Percentiles rank a stretch among this genome's conserved stretches.
These are phyloP conservation scores for Xylaria sp. DNA, from an alignment of 2,329 filamentous ascomycete genomes.

Conservation along the genomic window DNA sequence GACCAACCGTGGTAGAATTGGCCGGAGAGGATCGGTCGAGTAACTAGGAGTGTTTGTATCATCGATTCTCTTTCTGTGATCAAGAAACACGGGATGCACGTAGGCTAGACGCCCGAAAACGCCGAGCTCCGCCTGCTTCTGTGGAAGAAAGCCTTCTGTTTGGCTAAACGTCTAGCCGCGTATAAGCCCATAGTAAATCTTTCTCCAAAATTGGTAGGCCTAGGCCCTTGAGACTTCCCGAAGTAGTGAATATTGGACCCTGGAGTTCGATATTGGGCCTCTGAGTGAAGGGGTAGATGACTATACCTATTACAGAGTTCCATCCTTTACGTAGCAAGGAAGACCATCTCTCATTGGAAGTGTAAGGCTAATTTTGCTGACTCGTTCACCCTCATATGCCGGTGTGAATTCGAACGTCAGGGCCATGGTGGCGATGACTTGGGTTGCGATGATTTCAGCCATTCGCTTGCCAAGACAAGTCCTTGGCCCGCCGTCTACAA, in stretches of 20 bases:
- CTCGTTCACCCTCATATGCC: slow-evolving; percentile 53
- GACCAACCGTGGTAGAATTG: not conserved
- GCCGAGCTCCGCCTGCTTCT: not conserved
- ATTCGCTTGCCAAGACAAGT: slow-evolving; percentile 67
- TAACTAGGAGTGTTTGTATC: not conserved
- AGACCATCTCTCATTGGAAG: slow-evolving; percentile 68
- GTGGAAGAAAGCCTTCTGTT: not conserved
- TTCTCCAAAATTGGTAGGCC: not conserved
- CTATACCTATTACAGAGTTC: not conserved
- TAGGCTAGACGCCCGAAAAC: too few relatives aligned
- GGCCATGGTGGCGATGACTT: slow-evolving; percentile 58
- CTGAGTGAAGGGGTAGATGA: not conserved
- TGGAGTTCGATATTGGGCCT: too few relatives aligned
- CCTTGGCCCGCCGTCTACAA: slow-evolving; percentile 57
- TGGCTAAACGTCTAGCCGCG: not conserved
- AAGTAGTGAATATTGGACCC: not conserved
- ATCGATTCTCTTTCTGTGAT: too few relatives aligned
- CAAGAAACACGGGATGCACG: too few relatives aligned
- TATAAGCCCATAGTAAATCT: not conserved
- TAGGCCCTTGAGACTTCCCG: not conserved
- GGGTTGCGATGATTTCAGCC: slow-evolving; percentile 65
- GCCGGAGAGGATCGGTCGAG: not conserved
- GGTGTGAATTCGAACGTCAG: slow-evolving; percentile 57
- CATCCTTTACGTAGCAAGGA: slow-evolving; percentile 49
- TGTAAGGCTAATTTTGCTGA: slow-evolving; percentile 66